phyloP scores from a whole-genome alignment of 768 basidiomycete genomes.

The Leccinum obscurum region DNA sequence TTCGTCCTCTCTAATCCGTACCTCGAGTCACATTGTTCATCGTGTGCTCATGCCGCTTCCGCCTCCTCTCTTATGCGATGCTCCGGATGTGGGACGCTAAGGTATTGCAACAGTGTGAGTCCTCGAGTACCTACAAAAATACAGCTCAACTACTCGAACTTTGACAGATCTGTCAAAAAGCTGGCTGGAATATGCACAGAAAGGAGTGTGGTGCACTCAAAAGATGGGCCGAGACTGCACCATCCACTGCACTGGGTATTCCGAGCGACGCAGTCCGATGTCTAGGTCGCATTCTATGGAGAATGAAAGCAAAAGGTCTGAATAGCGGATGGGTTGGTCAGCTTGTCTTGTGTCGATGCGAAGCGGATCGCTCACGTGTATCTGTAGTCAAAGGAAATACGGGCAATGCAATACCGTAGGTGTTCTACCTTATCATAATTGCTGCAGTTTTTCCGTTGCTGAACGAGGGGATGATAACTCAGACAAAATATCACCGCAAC shows the following conservation, averaged over 20 bases:
- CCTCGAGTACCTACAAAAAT: background rate
- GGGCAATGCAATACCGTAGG: conserved; percentile 76
- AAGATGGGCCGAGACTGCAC: conserved; percentile 52
- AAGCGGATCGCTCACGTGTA: background rate
- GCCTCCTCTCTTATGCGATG: conserved; percentile 61
- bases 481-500: conserved; percentile 61
- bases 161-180: conserved; percentile 62
- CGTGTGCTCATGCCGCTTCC: conserved; percentile 51
- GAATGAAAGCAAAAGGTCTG: conserved; percentile 52
- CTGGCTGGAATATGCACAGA: conserved; percentile 77
- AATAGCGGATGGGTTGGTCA: conserved; percentile 57
- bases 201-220: conserved; percentile 73
- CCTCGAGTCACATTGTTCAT: conserved; percentile 66
- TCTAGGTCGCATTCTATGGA: conserved; percentile 75
- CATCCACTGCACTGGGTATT: conserved; percentile 45
- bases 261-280: conserved; percentile 82
- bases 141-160: background rate
- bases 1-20: conserved; percentile 63
- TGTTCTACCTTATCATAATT: conserved; percentile 5
- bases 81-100: conserved; percentile 63
- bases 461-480: background rate
- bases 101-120: conserved; percentile 77
- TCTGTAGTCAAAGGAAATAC: conserved; percentile 59
- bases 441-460: background rate
- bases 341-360: background rate